Percentiles rank a stretch among this genome's conserved stretches.
phyloP scores from a whole-genome alignment of 2,329 filamentous ascomycete species.

The Herpotrichia juniperi region DNA sequence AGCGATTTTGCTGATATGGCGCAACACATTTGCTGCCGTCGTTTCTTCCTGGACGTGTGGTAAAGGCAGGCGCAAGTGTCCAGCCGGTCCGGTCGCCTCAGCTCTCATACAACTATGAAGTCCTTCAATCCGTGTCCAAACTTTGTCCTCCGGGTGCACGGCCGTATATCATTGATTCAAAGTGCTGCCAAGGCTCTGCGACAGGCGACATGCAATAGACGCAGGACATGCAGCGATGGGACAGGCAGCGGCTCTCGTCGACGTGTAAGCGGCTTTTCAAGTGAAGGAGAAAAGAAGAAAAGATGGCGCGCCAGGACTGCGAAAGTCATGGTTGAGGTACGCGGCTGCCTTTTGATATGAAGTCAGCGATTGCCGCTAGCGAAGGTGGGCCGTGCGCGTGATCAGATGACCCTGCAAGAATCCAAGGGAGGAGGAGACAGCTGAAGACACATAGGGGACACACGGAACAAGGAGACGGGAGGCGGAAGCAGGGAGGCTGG shows the following conservation, averaged over 20 bases:
- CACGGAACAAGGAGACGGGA: no score
- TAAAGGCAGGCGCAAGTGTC: background rate
- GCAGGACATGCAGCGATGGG: background rate
- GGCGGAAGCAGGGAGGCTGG: no score
- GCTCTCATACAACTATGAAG: background rate
- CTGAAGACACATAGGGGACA: no score
- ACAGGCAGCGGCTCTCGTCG: background rate
- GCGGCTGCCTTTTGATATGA: conserved; percentile 4
- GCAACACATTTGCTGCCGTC: background rate
- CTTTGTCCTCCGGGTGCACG: background rate
- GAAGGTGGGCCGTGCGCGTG: background rate
- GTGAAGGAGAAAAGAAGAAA: background rate
- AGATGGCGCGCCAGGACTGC: background rate
- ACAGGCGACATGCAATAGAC: background rate
- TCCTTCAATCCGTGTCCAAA: background rate
- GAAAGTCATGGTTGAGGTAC: background rate
- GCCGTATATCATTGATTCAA: background rate
- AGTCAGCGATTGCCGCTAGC: background rate
- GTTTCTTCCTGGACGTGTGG: background rate
- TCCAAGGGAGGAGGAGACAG: no score
- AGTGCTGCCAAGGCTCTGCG: background rate
- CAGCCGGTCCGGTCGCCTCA: background rate
- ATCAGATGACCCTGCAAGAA: conserved; percentile 2
- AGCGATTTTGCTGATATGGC: background rate
- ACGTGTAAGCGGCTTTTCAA: background rate